These are phyloP conservation scores for Pythium grandisporangium DNA, from an alignment of 352 stramenopile species.

Conservation along the genomic window DNA sequence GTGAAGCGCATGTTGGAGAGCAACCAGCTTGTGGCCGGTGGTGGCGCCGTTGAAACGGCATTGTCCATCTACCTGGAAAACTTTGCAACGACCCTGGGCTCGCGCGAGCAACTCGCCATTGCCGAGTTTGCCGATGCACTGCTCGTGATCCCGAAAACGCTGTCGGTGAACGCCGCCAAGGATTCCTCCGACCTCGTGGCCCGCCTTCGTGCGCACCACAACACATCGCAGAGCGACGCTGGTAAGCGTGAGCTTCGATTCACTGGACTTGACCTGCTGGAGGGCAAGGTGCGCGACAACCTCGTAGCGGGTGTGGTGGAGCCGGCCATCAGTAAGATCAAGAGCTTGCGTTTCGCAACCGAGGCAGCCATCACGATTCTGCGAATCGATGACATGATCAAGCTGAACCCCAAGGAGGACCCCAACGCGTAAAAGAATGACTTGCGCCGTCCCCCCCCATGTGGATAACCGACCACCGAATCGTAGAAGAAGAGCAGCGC, in stretches of 20 bases:
- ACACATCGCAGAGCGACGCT: slow-evolving; percentile 89
- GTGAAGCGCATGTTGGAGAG: slow-evolving; percentile 99
- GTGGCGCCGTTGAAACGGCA: slow-evolving; percentile 96
- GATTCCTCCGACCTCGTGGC: slow-evolving; percentile 98
- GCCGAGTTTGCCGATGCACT: slow-evolving; percentile 98
- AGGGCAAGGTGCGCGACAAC: slow-evolving; percentile 95
- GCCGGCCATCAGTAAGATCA: slow-evolving; percentile 99
- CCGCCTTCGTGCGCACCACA: slow-evolving; percentile 94
- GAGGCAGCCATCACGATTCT: slow-evolving; percentile 99
- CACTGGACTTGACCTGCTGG: slow-evolving; percentile 94
- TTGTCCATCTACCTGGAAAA: slow-evolving; percentile 98
- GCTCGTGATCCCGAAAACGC: slow-evolving; percentile 98
- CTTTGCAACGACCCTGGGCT: slow-evolving; percentile 95
- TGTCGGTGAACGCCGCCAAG: slow-evolving; percentile 98
- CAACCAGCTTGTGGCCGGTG: slow-evolving; percentile 97
- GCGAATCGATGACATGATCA: slow-evolving; percentile 99
- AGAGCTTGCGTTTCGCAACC: slow-evolving; percentile 98
- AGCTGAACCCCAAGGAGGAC: slow-evolving; percentile 89
- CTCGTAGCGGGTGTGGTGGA: slow-evolving; percentile 96
- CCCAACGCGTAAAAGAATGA: slow-evolving; percentile 72
- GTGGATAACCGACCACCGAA: too few species aligned
- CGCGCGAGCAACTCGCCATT: slow-evolving; percentile 98
- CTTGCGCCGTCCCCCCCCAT: too few species aligned
- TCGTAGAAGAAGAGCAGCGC: too few species aligned
- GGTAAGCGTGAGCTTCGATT: slow-evolving; percentile 75